Conservation (phyloP, 106 monocot genomes). For the Phalaenopsis equestris region DNA sequence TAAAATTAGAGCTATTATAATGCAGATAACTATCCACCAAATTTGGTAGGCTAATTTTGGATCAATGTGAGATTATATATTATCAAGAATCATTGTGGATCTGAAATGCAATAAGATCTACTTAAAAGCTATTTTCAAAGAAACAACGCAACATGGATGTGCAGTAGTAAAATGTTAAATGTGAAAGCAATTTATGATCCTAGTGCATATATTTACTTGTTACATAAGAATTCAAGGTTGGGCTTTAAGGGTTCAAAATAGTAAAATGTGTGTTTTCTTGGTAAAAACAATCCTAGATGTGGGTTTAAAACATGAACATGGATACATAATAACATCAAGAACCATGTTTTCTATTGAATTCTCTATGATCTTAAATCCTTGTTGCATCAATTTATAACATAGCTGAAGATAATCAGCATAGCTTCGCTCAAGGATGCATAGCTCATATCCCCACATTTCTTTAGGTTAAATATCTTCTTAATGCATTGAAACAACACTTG, state of each 20-base stretch:
- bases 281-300: background rate
- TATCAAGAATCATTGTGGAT: background rate
- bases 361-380: background rate
- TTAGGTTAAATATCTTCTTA: background rate
- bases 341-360: background rate
- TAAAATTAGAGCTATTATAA: background rate
- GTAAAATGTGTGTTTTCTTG: background rate
- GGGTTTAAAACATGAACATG: background rate
- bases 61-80: background rate
- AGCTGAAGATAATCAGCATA: background rate
- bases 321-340: background rate
- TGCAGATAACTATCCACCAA: background rate
- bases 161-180: background rate
- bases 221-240: background rate
- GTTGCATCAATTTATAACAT: background rate
- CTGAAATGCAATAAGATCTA: background rate
- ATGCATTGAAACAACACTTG: constrained; percentile 1
- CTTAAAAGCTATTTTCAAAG: background rate
- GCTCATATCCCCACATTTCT: background rate
- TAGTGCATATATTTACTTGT: background rate
- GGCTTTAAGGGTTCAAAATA: background rate
- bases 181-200: background rate
- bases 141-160: background rate
- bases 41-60: background rate
- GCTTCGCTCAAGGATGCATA: background rate